Percentiles rank a stretch among this genome's conserved stretches.
phyloP scores from a whole-genome alignment of 2,329 filamentous ascomycete genomes.

The Stagonosporopsis tanaceti region DNA sequence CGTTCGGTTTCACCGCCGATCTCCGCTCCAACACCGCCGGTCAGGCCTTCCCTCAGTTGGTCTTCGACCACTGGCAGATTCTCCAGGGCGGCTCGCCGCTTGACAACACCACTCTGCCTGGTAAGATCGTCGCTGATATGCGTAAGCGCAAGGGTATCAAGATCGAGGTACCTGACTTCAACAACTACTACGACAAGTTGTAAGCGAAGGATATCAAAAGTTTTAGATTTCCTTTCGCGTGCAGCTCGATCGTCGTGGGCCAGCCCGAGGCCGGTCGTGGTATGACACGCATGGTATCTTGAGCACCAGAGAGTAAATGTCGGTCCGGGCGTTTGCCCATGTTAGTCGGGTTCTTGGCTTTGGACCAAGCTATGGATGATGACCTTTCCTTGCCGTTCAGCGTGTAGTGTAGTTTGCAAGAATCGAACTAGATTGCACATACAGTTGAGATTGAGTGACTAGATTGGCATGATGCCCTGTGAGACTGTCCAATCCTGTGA shows the following conservation, averaged over 20 bases:
- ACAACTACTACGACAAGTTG: conserved; percentile 99
- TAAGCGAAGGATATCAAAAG: conserved; percentile 65
- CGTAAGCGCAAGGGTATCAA: conserved; percentile 99
- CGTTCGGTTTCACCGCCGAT: conserved; percentile 98
- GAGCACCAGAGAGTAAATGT: conserved; percentile 48
- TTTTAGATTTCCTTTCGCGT: conserved; percentile 55
- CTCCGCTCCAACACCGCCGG: conserved; percentile 91
- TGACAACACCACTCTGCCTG: conserved; percentile 82
- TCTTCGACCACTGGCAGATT: conserved; percentile 99
- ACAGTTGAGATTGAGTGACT: not conserved
- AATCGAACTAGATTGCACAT: conserved; percentile 45
- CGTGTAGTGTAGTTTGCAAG: conserved; percentile 47
- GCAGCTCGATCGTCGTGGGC: conserved; percentile 45
- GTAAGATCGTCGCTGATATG: conserved; percentile 84
- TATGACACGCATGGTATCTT: conserved; percentile 44
- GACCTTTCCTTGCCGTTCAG: conserved; percentile 45
- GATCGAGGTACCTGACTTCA: conserved; percentile 88
- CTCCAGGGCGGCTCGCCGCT: conserved; percentile 93
- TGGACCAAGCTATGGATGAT: conserved; percentile 46
- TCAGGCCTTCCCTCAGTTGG: conserved; percentile 98
- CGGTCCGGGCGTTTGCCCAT: conserved; percentile 47
- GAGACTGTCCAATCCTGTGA: too few species aligned
- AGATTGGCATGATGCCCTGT: too few species aligned
- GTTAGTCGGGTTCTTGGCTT: conserved; percentile 38
- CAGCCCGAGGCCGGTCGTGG: conserved; percentile 46